Percentiles rank a stretch among this genome's conserved stretches.
Evolutionary conservation across 2,329 filamentous ascomycete genomes (phyloP).

Genomic region (Trichoderma atrobrunneum): DNA sequence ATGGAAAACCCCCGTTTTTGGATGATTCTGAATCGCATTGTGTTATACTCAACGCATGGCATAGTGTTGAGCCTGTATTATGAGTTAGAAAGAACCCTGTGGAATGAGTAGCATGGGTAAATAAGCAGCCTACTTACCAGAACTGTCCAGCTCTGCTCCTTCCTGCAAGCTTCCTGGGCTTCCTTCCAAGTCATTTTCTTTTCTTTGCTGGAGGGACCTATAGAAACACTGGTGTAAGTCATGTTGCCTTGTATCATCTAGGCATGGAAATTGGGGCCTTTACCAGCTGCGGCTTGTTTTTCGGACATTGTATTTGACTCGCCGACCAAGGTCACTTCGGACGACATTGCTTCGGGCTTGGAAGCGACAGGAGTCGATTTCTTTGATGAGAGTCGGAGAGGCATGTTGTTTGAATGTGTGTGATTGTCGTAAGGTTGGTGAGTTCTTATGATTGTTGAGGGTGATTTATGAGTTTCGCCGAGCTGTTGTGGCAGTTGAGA

Average conservation of each 20-base stretch:
- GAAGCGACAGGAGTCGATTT: background rate
- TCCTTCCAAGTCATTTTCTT: slow-evolving; percentile 16
- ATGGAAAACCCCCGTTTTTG: background rate
- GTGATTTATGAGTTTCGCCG: background rate
- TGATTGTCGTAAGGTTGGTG: background rate
- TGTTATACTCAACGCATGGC: background rate
- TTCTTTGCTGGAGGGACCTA: background rate
- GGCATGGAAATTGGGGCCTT: background rate
- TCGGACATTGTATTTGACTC: background rate
- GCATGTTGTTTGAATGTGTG: slow-evolving; percentile 1
- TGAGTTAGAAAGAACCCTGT: background rate
- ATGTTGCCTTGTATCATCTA: background rate
- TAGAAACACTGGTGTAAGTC: background rate
- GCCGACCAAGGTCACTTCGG: slow-evolving; percentile 9
- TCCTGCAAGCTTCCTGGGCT: background rate
- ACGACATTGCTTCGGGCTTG: slow-evolving; percentile 8
- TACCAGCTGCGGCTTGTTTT: background rate
- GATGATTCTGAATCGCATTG: too few relatives aligned
- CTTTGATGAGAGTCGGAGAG: background rate
- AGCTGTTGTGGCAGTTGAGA: too few relatives aligned
- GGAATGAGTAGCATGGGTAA: background rate
- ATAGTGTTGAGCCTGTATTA: background rate
- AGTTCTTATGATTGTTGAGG: background rate
- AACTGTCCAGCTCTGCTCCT: slow-evolving; percentile 6
- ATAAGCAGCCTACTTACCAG: background rate